phyloP scores from a whole-genome alignment of 148 eudicot species.

The Rhododendron mucronatum region DNA sequence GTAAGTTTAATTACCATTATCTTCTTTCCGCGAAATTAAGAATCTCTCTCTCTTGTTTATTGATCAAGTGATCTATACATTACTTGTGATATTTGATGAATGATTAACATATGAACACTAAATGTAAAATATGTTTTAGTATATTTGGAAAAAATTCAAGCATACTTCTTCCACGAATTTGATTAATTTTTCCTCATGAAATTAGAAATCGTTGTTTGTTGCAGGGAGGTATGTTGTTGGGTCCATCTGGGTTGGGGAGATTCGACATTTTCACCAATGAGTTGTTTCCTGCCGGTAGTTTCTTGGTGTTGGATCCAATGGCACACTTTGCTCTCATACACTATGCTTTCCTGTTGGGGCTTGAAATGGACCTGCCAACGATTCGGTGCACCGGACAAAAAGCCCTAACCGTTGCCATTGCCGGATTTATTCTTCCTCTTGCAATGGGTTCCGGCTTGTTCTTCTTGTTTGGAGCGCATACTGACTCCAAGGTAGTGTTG shows the following conservation, averaged over 20 bases:
- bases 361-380: conserved; percentile 30
- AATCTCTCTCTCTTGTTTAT: background rate
- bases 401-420: conserved; percentile 7
- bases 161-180: no score
- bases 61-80: background rate
- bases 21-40: background rate
- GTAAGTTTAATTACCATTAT: conserved; percentile 16
- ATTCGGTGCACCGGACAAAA: conserved; percentile 7
- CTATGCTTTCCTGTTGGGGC: conserved; percentile 46
- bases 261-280: background rate
- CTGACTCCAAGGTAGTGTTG: background rate
- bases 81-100: background rate
- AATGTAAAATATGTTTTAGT: background rate
- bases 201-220: background rate
- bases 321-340: conserved; percentile 42
- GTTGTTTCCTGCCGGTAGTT: background rate
- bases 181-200: background rate
- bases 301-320: conserved; percentile 15
- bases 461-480: background rate
- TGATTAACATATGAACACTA: background rate
- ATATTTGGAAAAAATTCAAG: no score
- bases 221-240: conserved; percentile 33
- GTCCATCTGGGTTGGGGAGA: conserved; percentile 21
- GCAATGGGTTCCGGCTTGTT: conserved; percentile 17
- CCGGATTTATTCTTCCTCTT: conserved; percentile 20